Evolutionary conservation across 2,329 filamentous ascomycete species (phyloP), one percentile per base, ranked within the genome.

Genomic region (Zymoseptoria tritici): DNA sequence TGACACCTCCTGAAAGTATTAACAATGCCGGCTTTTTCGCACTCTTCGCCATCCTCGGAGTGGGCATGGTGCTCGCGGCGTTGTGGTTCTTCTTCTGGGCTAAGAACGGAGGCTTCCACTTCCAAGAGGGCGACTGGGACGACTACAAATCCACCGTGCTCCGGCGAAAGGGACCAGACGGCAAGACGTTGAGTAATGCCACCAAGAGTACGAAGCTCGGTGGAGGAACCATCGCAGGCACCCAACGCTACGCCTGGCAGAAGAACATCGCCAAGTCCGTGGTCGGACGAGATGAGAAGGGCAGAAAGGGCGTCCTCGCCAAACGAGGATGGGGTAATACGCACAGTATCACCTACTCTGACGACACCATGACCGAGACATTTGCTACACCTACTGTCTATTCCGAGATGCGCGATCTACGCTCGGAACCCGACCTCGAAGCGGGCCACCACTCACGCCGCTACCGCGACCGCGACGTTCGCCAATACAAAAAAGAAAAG

Each of bases 61-160:
- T 86, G 0, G 84, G 78, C 31, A 88, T 97, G 71, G 88, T 94
- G 22, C 60, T 89, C 3, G 83, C 80, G 0, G 84, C 82, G 22
- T 91, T 97, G 71, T 99, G 94, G 92, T 97, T 99, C 82, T 97
- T 99, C 83, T 96, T 96, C 82, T 95, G 90, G 89, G 93, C 93
- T 59, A 93, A 89, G 77, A 96, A 97, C 68, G 94, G 94, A 62
- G 94, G 94, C 13, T 97, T 97, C 78, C 79, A 89, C 64, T 97
- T 91, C 81, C 83, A 83, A 53, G 79, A 95, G 64, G 81, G 85
- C 42, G 94, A 99, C 76, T 99, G 94, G 93, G 93, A 97, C 5
- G 94, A 99, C 71, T 99, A 99, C 84, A 97, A 97, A 74, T 88
- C 89, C 1, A 97, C 93, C 0, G 94, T 99, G 1, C 77, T 99